Percentiles rank a stretch among this genome's conserved stretches.
Evolutionary conservation across 805 yeast species (phyloP).

Genomic region (Candida manassasensis): DNA sequence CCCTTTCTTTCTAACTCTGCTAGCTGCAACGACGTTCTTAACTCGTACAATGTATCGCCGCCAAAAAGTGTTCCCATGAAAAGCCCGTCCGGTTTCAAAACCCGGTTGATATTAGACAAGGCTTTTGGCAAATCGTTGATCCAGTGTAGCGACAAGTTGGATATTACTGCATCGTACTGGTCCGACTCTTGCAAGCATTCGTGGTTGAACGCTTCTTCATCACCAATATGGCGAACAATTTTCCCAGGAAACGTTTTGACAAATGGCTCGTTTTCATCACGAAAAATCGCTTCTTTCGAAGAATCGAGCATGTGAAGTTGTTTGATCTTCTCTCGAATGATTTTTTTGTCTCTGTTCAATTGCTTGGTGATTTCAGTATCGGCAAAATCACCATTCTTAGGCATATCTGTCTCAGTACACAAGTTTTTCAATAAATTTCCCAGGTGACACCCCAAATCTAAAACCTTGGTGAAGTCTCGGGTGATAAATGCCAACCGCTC

Average conservation of each 20-base stretch:
- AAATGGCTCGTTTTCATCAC: slow-evolving; percentile 43
- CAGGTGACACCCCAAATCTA: slow-evolving; percentile 72
- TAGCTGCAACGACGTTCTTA: slow-evolving; percentile 72
- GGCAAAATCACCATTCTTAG: slow-evolving; percentile 24
- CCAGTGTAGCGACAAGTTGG: slow-evolving; percentile 79
- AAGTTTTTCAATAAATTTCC: slow-evolving; percentile 54
- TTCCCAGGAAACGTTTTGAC: slow-evolving; percentile 40
- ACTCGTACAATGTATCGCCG: slow-evolving; percentile 80
- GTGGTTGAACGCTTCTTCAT: slow-evolving; percentile 60
- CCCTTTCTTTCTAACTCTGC: slow-evolving; percentile 80
- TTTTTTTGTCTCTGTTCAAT: slow-evolving; percentile 46
- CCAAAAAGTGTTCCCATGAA: slow-evolving; percentile 79
- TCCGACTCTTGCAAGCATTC: slow-evolving; percentile 31
- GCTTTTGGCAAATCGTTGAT: slow-evolving; percentile 75
- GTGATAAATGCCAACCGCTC: slow-evolving; percentile 73
- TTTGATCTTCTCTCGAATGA: slow-evolving; percentile 50
- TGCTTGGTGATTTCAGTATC: slow-evolving; percentile 38
- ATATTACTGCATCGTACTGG: slow-evolving; percentile 64
- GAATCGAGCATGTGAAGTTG: slow-evolving; percentile 66
- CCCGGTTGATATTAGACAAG: slow-evolving; percentile 48
- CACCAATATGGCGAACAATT: slow-evolving; percentile 50
- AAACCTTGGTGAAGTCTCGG: slow-evolving; percentile 51
- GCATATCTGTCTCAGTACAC: slow-evolving; percentile 22
- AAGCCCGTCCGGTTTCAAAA: slow-evolving; percentile 75
- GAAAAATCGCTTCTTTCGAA: slow-evolving; percentile 45